Evolutionary conservation across 495 filamentous ascomycete genomes (phyloP).

Genomic region (Choiromyces venosus): DNA sequence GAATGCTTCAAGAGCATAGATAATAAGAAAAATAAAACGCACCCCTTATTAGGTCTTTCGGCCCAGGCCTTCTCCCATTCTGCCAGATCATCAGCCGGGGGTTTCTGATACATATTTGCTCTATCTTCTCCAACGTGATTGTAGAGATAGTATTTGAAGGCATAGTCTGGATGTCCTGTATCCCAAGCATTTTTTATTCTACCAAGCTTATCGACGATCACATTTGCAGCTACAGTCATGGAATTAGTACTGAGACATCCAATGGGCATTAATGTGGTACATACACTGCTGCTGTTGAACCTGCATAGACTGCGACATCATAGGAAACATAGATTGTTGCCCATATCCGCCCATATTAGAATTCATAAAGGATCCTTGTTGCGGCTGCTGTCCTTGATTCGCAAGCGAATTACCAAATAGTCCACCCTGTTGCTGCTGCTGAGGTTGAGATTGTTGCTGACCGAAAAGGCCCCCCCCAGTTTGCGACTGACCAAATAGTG

Average conservation of each 20-base stretch:
- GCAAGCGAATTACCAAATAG: conserved; percentile 23
- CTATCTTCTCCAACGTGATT: conserved; percentile 75
- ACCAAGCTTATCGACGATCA: conserved; percentile 76
- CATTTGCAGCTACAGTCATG: conserved; percentile 58
- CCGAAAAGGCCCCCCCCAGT: conserved; percentile 29
- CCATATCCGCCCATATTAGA: conserved; percentile 1
- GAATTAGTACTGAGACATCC: neutral
- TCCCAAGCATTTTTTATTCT: conserved; percentile 81
- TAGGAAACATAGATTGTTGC: neutral
- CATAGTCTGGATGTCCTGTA: conserved; percentile 60
- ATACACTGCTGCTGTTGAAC: conserved; percentile 16
- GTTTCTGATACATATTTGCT: conserved; percentile 76
- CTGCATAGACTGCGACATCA: neutral
- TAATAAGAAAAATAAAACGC: conserved; percentile 52
- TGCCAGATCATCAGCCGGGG: conserved; percentile 65
- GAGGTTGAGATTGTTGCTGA: conserved; percentile 22
- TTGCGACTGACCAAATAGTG: conserved; percentile 32
- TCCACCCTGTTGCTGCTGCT: conserved; percentile 20
- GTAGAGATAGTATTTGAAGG: conserved; percentile 89
- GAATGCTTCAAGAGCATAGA: neutral
- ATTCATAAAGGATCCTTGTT: conserved; percentile 8
- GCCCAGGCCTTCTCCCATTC: conserved; percentile 92
- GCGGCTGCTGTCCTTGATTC: conserved; percentile 23
- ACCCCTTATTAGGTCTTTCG: conserved; percentile 70
- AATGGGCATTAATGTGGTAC: conserved; percentile 5